Base-by-base conservation (phyloP, 306 rosid genomes). In the Cercis canadensis region DNA sequence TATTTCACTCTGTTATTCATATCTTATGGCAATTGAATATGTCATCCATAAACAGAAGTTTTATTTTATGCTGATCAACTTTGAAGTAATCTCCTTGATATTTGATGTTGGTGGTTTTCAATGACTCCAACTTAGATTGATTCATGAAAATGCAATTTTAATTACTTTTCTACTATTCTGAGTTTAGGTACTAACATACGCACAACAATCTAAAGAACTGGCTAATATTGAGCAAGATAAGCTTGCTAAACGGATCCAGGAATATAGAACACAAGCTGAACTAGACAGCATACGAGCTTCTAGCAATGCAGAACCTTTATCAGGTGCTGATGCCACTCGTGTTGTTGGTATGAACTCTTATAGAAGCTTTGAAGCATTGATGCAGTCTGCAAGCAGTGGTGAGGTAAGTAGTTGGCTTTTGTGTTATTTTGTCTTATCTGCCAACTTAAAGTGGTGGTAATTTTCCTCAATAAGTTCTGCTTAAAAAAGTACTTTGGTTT, bases 181-280 rank as follows among this genome's bases (percentile, higher is more conserved):
- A 71, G 53, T 77, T 57, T 74, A 94, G 99, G 97, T 94, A 77
- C 72, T 94, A 37, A 89, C 99, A 62, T 94, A 91, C 24, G 90
- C 99, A 53, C 99, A 94, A 65, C 99, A 94, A 70, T 87, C 97
- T 64, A 94, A 91, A 89, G 99, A 94, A 73, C 80, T 74, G 86
- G 91, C 96, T 44, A 94, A 86, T 60, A 32, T 89, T 77, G 99
- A 94, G 82, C 96, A 91, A 91, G 99, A 91, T 73, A 91, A 83
- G 90, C 99, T 94, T 82, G 97, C 93, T 76, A 89, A 89, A 78
- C 82, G 99, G 84, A 94, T 94, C 74, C 99, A 91, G 83, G 97
- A 94, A 78, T 94, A 81, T 70, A 81, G 99, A 78, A 89, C 95
- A 64, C 99, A 91, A 75, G 87, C 95, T 14, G 92, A 94, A 87